phyloP scores from a whole-genome alignment of 345 rosid species.

The Gossypium mustelinum region DNA sequence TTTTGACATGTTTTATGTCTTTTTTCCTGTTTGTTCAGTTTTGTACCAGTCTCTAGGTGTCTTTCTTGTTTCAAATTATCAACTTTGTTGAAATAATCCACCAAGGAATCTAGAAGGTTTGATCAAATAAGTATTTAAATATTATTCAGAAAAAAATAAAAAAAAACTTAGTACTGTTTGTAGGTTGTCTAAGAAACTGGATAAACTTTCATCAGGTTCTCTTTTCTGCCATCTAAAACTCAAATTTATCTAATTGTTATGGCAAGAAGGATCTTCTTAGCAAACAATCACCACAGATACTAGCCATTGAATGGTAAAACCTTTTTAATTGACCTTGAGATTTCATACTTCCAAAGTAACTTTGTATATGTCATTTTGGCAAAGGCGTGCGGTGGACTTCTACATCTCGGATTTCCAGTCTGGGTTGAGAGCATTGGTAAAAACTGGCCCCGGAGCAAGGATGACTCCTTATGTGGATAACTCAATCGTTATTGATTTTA shows the following conservation, averaged over 20 bases:
- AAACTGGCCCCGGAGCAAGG: slow-evolving; percentile 74
- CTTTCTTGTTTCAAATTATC: not conserved
- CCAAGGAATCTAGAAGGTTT: not conserved
- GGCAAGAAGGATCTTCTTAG: not conserved
- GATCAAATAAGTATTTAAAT: not conserved
- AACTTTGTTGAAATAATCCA: not conserved
- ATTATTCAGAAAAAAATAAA: not conserved
- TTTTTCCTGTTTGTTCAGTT: not conserved
- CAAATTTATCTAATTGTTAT: too few relatives aligned
- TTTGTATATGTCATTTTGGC: too few relatives aligned
- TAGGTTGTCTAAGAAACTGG: not conserved
- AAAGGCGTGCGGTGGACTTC: slow-evolving; percentile 24
- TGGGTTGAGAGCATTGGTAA: slow-evolving; percentile 89
- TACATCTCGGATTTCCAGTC: slow-evolving; percentile 97
- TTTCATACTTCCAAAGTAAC: not conserved
- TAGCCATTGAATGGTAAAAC: not conserved
- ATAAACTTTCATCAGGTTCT: not conserved
- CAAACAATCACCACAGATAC: not conserved
- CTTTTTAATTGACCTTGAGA: not conserved
- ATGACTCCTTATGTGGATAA: slow-evolving; percentile 82
- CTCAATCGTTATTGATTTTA: too few relatives aligned
- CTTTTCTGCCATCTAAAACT: not conserved
- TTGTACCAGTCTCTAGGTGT: not conserved
- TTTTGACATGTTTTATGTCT: not conserved
- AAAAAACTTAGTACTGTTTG: not conserved